Percentiles rank a stretch among this genome's conserved stretches.
These are phyloP conservation scores for Calocybe cyanea DNA, from an alignment of 768 basidiomycete species.

Conservation along the genomic window DNA sequence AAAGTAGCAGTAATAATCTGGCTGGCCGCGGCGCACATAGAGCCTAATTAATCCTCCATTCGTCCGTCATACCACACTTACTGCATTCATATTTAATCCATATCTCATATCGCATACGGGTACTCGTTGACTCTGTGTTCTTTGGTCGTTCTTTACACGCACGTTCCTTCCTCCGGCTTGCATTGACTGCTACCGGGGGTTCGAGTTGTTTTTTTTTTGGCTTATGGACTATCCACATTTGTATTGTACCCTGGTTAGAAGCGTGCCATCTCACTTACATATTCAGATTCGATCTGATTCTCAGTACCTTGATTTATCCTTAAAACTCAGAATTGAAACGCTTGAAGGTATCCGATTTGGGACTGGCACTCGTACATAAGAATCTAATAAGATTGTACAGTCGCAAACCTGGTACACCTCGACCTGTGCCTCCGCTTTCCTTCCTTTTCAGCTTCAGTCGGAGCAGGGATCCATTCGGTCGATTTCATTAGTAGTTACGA, in stretches of 20 bases:
- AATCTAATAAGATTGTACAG: no score
- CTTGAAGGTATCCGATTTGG: no score
- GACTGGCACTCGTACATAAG: no score
- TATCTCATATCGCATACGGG: neutral
- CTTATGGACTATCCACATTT: constrained; percentile 2
- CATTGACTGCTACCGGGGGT: constrained; percentile 1
- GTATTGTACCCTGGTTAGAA: constrained; percentile 5
- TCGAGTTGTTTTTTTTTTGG: neutral
- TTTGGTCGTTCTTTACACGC: neutral
- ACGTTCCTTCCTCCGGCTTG: neutral
- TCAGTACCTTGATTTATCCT: no score
- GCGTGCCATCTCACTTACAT: no score
- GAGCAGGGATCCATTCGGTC: no score
- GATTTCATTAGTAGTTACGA: no score
- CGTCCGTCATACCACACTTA: neutral
- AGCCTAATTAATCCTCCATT: constrained; percentile 18
- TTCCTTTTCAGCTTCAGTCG: no score
- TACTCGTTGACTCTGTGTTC: neutral
- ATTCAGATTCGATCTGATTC: no score
- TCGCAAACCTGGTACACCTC: no score
- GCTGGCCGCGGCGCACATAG: constrained; percentile 39
- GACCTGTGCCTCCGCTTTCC: no score
- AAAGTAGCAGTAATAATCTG: constrained; percentile 30
- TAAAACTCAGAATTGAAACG: no score
- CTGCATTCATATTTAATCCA: neutral